Conservation (phyloP, 148 eudicot genomes). For the Heliamphora exappendiculata region DNA sequence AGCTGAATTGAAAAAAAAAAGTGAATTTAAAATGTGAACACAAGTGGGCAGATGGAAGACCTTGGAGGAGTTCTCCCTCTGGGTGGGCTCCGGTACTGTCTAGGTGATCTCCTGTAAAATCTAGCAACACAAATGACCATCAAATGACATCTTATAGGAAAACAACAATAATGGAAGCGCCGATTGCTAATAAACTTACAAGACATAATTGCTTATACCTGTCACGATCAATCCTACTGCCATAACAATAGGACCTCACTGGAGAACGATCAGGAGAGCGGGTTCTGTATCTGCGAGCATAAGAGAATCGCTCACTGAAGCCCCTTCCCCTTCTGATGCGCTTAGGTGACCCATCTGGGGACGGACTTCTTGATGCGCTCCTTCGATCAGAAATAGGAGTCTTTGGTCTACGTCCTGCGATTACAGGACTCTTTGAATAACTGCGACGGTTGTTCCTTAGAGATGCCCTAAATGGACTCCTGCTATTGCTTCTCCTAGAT, state of each 20-base stretch:
- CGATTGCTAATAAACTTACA: not conserved
- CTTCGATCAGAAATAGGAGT: constrained; percentile 61
- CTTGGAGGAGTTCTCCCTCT: constrained; percentile 75
- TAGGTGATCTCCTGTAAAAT: constrained; percentile 72
- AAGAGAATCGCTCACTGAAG: constrained; percentile 73
- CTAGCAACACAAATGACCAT: constrained; percentile 19
- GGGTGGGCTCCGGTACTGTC: constrained; percentile 70
- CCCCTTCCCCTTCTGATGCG: constrained; percentile 84
- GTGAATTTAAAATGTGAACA: not conserved
- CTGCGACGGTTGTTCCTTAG: constrained; percentile 49
- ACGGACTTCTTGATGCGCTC: constrained; percentile 71
- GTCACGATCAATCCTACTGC: constrained; percentile 57
- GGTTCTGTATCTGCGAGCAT: constrained; percentile 71
- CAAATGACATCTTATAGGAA: not conserved
- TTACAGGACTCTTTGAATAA: constrained; percentile 65
- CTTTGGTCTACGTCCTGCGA: constrained; percentile 32
- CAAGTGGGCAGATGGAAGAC: constrained; percentile 27
- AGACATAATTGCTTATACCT: constrained; percentile 30
- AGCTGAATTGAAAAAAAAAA: not conserved
- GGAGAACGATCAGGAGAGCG: constrained; percentile 79
- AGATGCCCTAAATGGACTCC: constrained; percentile 64
- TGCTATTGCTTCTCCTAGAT: constrained; percentile 52
- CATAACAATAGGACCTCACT: constrained; percentile 56
- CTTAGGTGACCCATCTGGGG: constrained; percentile 66
- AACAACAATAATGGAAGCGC: not conserved